Evolutionary conservation across 441 rosid species (phyloP), one percentile per base, ranked within the genome.

Genomic region (Corymbia citriodora): DNA sequence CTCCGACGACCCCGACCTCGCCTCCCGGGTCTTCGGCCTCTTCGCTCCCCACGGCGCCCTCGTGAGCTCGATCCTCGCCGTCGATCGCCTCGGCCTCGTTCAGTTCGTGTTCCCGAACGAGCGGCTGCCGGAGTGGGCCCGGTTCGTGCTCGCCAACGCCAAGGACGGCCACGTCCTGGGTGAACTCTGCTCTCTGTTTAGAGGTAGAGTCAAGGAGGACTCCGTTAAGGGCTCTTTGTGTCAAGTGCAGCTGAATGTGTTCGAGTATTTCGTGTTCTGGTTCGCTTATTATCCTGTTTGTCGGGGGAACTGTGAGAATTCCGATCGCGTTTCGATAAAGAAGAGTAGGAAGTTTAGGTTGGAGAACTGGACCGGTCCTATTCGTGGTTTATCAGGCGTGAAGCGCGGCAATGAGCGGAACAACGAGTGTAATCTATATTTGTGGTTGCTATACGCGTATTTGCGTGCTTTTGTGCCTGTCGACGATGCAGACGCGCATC

Each of bases 211-310:
- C 21, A 92, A 92, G 91, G 97, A 95, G 88, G 97, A 96, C 89
- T 91, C 94, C 12, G 87, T 90, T 90, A 94, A 94, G 53, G 96
- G 95, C 63, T 94, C 95, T n/a, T 90, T 87, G 29, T 94, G 91
- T 90, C 97, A 96, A 89, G 94, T 97, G 88, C 96, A 96, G 82
- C 92, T 98, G 52, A 95, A 95, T 89, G 95, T 98, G 86, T 95
- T 98, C 19, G 98, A 98, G 92, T 98, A 96, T 90, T 98, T 92
- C 93, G 91, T 98, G 96, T 97, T 97, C 91, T 97, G 99, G 99
- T 95, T 96, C 93, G 96, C 98, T 74, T 98, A 98, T 92, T 96
- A 97, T 92, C 99, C 99, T 3, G 93, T 96, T 74, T 95, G 96
- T 89, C 95, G 95, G 95, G 97, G 95, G 31, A 95, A 95, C 90